Evolutionary conservation across 2,329 filamentous ascomycete species (phyloP).

Genomic region (Aspergillus sojae): DNA sequence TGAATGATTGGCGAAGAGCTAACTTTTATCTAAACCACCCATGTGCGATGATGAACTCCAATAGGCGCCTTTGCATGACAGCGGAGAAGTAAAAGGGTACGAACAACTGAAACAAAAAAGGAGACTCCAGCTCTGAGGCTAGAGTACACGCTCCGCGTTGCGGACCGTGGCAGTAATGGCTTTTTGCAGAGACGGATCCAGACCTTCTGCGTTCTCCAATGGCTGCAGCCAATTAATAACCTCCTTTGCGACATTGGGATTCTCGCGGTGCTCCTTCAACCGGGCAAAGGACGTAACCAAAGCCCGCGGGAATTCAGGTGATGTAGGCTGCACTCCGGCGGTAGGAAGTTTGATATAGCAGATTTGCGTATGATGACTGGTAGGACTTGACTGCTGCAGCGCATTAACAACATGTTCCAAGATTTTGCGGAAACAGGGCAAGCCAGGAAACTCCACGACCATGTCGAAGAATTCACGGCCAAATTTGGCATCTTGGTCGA

Average conservation of each 20-base stretch:
- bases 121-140: slow-evolving; percentile 20
- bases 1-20: slow-evolving; percentile 32
- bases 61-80: slow-evolving; percentile 29
- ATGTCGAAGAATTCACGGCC: slow-evolving; percentile 80
- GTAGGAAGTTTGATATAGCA: slow-evolving; percentile 74
- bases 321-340: slow-evolving; percentile 63
- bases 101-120: slow-evolving; percentile 7
- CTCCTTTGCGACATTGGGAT: slow-evolving; percentile 47
- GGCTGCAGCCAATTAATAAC: slow-evolving; percentile 54
- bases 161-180: slow-evolving; percentile 50
- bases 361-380: slow-evolving; percentile 64
- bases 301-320: slow-evolving; percentile 72
- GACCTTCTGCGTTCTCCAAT: slow-evolving; percentile 45
- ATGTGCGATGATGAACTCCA: slow-evolving; percentile 13
- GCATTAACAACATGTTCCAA: slow-evolving; percentile 70
- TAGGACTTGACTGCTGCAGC: slow-evolving; percentile 63
- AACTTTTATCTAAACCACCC: slow-evolving; percentile 23
- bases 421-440: slow-evolving; percentile 67
- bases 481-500: slow-evolving; percentile 66
- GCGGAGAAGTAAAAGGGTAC: neutral
- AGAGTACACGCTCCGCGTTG: slow-evolving; percentile 35
- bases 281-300: slow-evolving; percentile 66
- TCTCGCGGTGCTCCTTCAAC: slow-evolving; percentile 57
- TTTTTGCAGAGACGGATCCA: slow-evolving; percentile 57
- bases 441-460: slow-evolving; percentile 68